Conservation (phyloP, 768 basidiomycete species). For the Suillus subaureus region DNA sequence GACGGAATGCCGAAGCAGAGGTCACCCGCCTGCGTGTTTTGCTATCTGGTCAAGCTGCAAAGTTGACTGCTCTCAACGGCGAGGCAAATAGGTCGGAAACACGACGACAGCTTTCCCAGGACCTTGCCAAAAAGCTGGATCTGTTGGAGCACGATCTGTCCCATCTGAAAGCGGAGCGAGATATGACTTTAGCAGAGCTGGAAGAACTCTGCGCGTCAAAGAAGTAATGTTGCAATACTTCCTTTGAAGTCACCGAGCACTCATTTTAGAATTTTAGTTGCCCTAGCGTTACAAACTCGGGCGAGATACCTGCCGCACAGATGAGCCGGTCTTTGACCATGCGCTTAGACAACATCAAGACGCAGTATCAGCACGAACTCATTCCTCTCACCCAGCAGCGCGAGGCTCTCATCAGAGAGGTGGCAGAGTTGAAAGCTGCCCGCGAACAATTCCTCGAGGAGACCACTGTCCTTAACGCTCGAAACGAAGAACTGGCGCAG, state of each 20-base stretch:
- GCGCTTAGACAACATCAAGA: slow-evolving; percentile 85
- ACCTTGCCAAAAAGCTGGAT: slow-evolving; percentile 74
- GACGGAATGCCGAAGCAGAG: slow-evolving; percentile 91
- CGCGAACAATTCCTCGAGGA: slow-evolving; percentile 90
- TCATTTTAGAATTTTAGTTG: slow-evolving; percentile 24
- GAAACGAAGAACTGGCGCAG: slow-evolving; percentile 92
- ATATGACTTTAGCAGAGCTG: slow-evolving; percentile 90
- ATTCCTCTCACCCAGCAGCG: slow-evolving; percentile 81
- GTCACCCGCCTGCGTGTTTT: slow-evolving; percentile 83
- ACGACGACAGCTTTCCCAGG: slow-evolving; percentile 76
- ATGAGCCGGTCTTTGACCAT: slow-evolving; percentile 75
- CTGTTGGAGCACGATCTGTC: slow-evolving; percentile 86
- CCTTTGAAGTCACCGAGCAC: slow-evolving; percentile 18
- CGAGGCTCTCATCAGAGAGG: slow-evolving; percentile 77
- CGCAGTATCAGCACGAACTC: slow-evolving; percentile 86
- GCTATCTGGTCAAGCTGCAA: slow-evolving; percentile 86
- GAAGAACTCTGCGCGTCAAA: slow-evolving; percentile 82
- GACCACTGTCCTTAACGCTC: slow-evolving; percentile 83
- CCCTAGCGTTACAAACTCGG: slow-evolving; percentile 27
- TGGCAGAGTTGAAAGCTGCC: slow-evolving; percentile 82
- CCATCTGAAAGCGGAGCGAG: slow-evolving; percentile 85
- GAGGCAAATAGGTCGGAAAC: slow-evolving; percentile 78
- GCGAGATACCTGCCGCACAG: slow-evolving; percentile 43
- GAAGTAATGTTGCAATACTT: slow-evolving; percentile 46
- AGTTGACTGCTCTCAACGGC: slow-evolving; percentile 81